Conservation (phyloP, 73 alveolate species). For the Stentor coeruleus region DNA sequence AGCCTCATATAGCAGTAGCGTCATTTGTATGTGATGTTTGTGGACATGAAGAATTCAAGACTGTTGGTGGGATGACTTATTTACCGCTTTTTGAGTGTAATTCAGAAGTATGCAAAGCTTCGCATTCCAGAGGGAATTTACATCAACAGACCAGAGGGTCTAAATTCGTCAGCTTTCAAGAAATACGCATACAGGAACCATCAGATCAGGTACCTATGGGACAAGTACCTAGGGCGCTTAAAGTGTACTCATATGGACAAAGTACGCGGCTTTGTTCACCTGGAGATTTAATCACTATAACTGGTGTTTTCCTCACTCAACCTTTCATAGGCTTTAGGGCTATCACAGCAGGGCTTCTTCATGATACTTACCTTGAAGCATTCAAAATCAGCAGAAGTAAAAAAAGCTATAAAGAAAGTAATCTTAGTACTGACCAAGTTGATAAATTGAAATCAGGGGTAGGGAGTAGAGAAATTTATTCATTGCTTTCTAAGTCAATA, state of each 20-base stretch:
- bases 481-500: slow-evolving; percentile 77
- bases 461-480: slow-evolving; percentile 49
- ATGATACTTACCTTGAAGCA: slow-evolving; percentile 89
- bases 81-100: slow-evolving; percentile 88
- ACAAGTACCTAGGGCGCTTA: slow-evolving; percentile 84
- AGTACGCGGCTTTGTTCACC: slow-evolving; percentile 83
- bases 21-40: slow-evolving; percentile 93
- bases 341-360: slow-evolving; percentile 67
- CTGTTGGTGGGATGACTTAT: slow-evolving; percentile 66
- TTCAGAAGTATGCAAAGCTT: slow-evolving; percentile 70
- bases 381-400: slow-evolving; percentile 73
- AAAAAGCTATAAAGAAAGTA: slow-evolving; percentile 76
- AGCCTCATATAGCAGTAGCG: slow-evolving; percentile 87
- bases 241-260: slow-evolving; percentile 67
- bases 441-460: slow-evolving; percentile 37
- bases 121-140: slow-evolving; percentile 80
- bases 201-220: slow-evolving; percentile 95
- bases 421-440: slow-evolving; percentile 53
- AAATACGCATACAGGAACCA: slow-evolving; percentile 83
- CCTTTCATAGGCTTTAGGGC: slow-evolving; percentile 63
- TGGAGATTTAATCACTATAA: slow-evolving; percentile 83
- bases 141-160: slow-evolving; percentile 74
- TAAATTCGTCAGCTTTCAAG: slow-evolving; percentile 80
- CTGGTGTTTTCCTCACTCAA: slow-evolving; percentile 85
- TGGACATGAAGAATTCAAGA: slow-evolving; percentile 88